Percentiles rank a stretch among this genome's conserved stretches.
phyloP scores from a whole-genome alignment of 164 flowering plant genomes.

The Platanus orientalis region DNA sequence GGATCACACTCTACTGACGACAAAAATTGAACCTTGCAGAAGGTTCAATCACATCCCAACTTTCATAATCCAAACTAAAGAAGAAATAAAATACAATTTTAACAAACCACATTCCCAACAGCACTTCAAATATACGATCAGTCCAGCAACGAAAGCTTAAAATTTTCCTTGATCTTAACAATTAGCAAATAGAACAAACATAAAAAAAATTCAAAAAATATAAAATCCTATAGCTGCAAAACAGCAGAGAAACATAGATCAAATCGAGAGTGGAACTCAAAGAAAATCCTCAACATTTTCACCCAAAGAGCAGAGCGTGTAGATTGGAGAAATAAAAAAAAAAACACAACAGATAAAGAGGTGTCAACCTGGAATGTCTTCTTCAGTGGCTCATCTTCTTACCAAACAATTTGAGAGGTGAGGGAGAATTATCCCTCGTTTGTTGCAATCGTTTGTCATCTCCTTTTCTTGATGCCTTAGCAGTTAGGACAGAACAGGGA shows the following conservation, averaged over 20 bases:
- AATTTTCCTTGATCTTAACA: too few relatives aligned
- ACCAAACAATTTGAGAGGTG: too few relatives aligned
- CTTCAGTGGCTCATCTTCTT: slow-evolving; percentile 29
- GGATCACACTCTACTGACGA: too few relatives aligned
- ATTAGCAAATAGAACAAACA: too few relatives aligned
- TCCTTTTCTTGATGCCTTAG: too few relatives aligned
- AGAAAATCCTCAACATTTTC: not conserved
- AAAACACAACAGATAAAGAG: not conserved
- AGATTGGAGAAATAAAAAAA: not conserved
- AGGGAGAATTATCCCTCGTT: too few relatives aligned
- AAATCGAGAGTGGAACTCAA: not conserved
- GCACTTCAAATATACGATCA: not conserved
- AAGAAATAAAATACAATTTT: not conserved
- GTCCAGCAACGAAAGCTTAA: too few relatives aligned
- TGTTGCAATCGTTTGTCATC: too few relatives aligned
- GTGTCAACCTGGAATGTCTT: slow-evolving; percentile 28
- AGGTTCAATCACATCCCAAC: not conserved
- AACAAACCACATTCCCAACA: not conserved
- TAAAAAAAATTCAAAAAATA: too few relatives aligned
- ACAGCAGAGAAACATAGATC: not conserved
- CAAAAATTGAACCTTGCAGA: not conserved
- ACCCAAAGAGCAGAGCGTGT: not conserved
- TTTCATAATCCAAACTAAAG: not conserved
- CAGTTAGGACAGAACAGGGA: too few relatives aligned
- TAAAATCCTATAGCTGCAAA: not conserved